Percentiles rank a stretch among this genome's conserved stretches.
Evolutionary conservation across 169 alveolate genomes (phyloP).

Genomic region (Plasmodium yoelii): DNA sequence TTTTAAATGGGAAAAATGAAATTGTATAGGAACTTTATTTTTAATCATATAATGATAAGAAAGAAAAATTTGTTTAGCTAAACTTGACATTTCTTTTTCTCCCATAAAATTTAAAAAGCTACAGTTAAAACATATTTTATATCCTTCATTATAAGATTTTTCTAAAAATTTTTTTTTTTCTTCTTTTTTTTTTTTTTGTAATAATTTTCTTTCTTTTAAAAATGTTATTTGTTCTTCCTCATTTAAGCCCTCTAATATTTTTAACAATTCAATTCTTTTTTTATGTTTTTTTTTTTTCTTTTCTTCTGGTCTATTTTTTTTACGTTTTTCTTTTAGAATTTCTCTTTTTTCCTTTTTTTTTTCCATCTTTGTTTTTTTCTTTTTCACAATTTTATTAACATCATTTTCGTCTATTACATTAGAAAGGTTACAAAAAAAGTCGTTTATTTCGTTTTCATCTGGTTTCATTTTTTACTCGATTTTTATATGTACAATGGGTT

Average conservation of each 20-base stretch:
- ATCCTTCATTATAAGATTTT: conserved; percentile 74
- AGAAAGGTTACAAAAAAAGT: conserved; percentile 13
- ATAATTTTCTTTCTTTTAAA: conserved; percentile 70
- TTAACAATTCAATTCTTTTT: conserved; percentile 33
- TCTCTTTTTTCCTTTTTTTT: conserved; percentile 54
- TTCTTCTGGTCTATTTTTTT: conserved; percentile 70
- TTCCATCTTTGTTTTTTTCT: conserved; percentile 59
- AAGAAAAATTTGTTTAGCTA: conserved; percentile 79
- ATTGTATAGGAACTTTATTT: conserved; percentile 73
- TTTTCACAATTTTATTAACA: conserved; percentile 8
- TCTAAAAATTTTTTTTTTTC: conserved; percentile 41
- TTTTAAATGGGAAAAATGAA: conserved; percentile 77
- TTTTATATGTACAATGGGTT: no score
- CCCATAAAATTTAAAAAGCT: conserved; percentile 79
- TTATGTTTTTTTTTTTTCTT: conserved; percentile 58
- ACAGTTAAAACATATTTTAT: conserved; percentile 80
- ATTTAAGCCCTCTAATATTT: conserved; percentile 58
- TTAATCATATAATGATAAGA: conserved; percentile 79
- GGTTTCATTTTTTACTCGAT: background rate
- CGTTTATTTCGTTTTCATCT: conserved; percentile 3
- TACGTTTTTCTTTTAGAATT: conserved; percentile 52
- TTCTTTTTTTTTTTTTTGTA: conserved; percentile 75
- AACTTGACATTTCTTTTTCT: conserved; percentile 80
- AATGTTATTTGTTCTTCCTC: conserved; percentile 71
- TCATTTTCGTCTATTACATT: conserved; percentile 53